Base-by-base conservation (phyloP, 805 yeast species). In the Yamadazyma akitaensis region DNA sequence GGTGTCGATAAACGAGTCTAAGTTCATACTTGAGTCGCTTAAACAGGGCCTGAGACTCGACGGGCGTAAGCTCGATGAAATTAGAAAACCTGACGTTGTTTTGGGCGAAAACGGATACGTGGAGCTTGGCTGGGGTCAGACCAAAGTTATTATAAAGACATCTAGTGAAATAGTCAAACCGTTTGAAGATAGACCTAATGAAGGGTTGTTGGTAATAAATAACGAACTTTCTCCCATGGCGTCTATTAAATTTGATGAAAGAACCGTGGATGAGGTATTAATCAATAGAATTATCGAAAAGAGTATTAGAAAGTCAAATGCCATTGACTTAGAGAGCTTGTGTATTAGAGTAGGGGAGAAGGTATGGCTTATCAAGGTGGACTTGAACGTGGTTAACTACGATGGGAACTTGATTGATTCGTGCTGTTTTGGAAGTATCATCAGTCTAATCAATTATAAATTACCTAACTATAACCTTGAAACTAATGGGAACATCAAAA, bases 331-430 rank as follows among this genome's bases (percentile, higher is more conserved):
- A 36, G 99, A 94, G 63, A 81, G 88, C 41, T 68, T 94, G 38
- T 92, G 98, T 68, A 88, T 94, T 38, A 79, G 87, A 18, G 96
- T 97, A 0, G 98, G 97, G 2, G 77, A 82, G 44, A 84, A 88
- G 53, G 90, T 96, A 60, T 94, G 99, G 99, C 76, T 82, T 46
- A 73, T 94, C 11, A 77, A 95, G 48, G 97, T 95, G 0, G 97
- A 91, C 60, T 81, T 94, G 14, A 96, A 90, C 59, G 87, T 88
- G 57, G 67, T 94, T 47, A 85, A 90, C 61, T 89, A 81, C 59
- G 99, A 94, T 65, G 99, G 99, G 36, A 95, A 95, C 16, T 77
- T 94, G 40, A 83, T 91, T 35, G 99, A 94, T 64, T 86, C 89
- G 6, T 84, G 92, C 36, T 88, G 96, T 66, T 75, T 90, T 46